Base-by-base conservation (phyloP, 768 basidiomycete species). In the Mycena venus region DNA sequence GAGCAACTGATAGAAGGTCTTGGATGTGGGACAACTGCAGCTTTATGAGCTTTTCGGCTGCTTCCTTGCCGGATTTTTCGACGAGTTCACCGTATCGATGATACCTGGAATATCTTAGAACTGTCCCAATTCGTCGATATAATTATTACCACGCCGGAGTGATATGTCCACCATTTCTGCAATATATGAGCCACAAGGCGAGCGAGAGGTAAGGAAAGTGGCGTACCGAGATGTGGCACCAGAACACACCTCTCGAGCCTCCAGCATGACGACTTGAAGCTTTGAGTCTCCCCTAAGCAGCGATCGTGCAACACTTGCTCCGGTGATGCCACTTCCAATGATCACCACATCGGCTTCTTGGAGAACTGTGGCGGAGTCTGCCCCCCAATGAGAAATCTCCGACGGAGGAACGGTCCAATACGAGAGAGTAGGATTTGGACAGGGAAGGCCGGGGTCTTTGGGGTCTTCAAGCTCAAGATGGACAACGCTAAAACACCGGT, bases 201-300 rank as follows among this genome's bases (percentile, higher is more conserved):
- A n/a, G n/a, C n/a, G n/a, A n/a, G n/a, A n/a, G n/a, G n/a, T n/a
- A n/a, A n/a, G n/a, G n/a, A n/a, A n/a, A n/a, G n/a, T n/a, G n/a
- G n/a, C n/a, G n/a, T n/a, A n/a, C n/a, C n/a, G n/a, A n/a, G n/a
- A n/a, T n/a, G n/a, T n/a, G n/a, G n/a, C n/a, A n/a, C n/a, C n/a
- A n/a, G n/a, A n/a, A n/a, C n/a, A n/a, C n/a, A 82, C 84, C 4
- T 91, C 90, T 56, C 92, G 81, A 9, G 92, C 92, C 75, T 93
- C 92, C 21, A 93, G 82, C 77, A 92, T 85, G 38, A 91, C 85
- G 9, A 93, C 75, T 47, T 80, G 80, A 14, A 85, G 70, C 64
- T 74, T 32, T 9, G 47, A 36, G 42, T 78, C 78, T 58, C 77
- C 75, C 64, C 12, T 71, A n/a, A n/a, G n/a, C n/a, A n/a, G n/a